Evolutionary conservation across 129 eudicot genomes (phyloP), one percentile per base, ranked within the genome.

Genomic region (Oenanthe sinensis): DNA sequence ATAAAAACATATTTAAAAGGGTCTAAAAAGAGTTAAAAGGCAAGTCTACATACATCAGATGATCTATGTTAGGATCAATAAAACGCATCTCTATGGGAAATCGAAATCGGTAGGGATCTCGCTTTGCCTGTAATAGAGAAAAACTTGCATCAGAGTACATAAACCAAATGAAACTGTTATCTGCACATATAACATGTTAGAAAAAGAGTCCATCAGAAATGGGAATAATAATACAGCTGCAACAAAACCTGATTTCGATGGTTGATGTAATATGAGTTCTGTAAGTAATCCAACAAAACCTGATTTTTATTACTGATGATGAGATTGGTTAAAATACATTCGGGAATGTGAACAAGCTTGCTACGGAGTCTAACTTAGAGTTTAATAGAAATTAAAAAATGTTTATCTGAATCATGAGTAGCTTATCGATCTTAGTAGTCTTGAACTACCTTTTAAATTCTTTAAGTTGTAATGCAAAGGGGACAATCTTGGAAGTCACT

Each of bases 21-120:
- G 15, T 3, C 50, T 48, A 84, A 42, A 52, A 46, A 80, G 4
- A 33, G 46, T 77, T 12, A 52, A 76, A 79, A 65, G 30, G 77
- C 48, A 79, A 28, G 24, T 47, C 12, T 60, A 80, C 95, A 22
- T 89, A 96, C 99, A 92, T 85, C 37, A 96, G 91, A 84, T 96
- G 99, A 80, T 96, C 99, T 13, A 96, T 92, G 81, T 96, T 96
- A 24, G 99, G 99, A 79, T 96, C 87, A 74, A 96, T 87, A 86
- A 96, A 92, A 20, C 99, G 97, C 88, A 96, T 81, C 92, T 96
- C 99, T 70, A 96, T 88, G 42, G 99, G 99, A 85, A 96, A 96
- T 48, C 99, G 92, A 83, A 81, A 96, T 52, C 99, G 89, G 81
- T 92, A 90, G 67, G 99, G 99, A 86, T 96, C 97, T 79, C 99